phyloP scores from a whole-genome alignment of 768 basidiomycete species.

The Hydnum rufescens region DNA sequence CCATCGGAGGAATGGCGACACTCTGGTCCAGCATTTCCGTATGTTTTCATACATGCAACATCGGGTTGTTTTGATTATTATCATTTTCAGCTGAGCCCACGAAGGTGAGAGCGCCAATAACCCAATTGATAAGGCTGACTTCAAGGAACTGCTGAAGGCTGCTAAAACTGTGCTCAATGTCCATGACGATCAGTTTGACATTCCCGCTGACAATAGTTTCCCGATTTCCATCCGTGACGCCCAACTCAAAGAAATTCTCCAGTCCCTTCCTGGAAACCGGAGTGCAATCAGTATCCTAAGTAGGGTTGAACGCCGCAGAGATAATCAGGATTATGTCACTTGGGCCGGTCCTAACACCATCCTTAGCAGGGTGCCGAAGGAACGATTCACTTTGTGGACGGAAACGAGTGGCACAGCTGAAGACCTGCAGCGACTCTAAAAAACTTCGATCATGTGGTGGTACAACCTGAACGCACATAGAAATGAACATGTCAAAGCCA shows the following conservation, averaged over 20 bases:
- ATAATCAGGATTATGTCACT: not conserved
- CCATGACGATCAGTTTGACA: not conserved
- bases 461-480: not conserved
- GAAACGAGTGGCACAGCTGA: not conserved
- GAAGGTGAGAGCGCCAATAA: not conserved
- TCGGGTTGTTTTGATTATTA: not conserved
- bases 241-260: not conserved
- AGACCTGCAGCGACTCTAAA: not conserved
- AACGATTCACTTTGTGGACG: not conserved
- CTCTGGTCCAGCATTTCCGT: not conserved
- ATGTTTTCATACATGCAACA: no score
- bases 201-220: no score
- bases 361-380: not conserved
- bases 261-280: not conserved
- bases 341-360: not conserved
- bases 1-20: conserved; percentile 1
- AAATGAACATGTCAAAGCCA: not conserved
- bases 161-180: not conserved
- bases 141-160: not conserved
- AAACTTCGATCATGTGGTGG: not conserved
- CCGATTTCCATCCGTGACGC: not conserved
- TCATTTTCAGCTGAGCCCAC: not conserved
- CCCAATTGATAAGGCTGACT: not conserved
- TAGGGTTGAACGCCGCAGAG: not conserved
- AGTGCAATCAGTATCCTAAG: not conserved